Evolutionary conservation across 352 stramenopile genomes (phyloP), one percentile per base, ranked within the genome.

Genomic region (Phytophthora tubulina): DNA sequence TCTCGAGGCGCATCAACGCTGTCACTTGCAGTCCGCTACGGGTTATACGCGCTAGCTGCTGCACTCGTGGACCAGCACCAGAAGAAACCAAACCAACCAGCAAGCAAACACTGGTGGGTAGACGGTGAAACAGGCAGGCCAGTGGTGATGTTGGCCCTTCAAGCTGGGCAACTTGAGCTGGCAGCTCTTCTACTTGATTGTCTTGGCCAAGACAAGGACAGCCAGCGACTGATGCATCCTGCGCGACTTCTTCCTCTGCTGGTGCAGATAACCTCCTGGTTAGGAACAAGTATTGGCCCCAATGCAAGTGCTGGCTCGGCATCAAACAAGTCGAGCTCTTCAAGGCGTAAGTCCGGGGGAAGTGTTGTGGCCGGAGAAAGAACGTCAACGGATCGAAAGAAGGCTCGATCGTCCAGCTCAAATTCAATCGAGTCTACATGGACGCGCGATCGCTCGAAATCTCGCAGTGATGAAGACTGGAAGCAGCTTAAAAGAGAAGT

Each of bases 111-210:
- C 3, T 76, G 63, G 57, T 92, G 81, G 83, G n/a, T 85, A 4
- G 86, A 94, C 46, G 33, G 64, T 6, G 82, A 91, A 58, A 80
- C 72, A 9, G 82, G 84, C 0, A 72, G 70, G 32, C 77, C 82
- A 3, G 73, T 89, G 17, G 39, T 72, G 0, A 75, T 82, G 44
- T 39, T 95, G 33, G 84, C 85, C 30, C 55, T 90, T 11, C 77
- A 86, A 62, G 83, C 84, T 7, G 80, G 81, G 0, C 79, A 93
- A 62, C 42, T 93, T 14, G 87, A 95, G 48, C 54, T 95, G 11
- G 76, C 71, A 11, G 73, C 78, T 3, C 57, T 92, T 58, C 67
- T 95, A 10, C 55, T 95, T 17, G 85, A 93, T 48, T 65, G 50
- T 17, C 62, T 52, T 17, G 51, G 36, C 8, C 56, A 55, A 17